Evolutionary conservation across 805 yeast species (phyloP), one percentile per base, ranked within the genome.

Genomic region (Saturnispora mendoncae): DNA sequence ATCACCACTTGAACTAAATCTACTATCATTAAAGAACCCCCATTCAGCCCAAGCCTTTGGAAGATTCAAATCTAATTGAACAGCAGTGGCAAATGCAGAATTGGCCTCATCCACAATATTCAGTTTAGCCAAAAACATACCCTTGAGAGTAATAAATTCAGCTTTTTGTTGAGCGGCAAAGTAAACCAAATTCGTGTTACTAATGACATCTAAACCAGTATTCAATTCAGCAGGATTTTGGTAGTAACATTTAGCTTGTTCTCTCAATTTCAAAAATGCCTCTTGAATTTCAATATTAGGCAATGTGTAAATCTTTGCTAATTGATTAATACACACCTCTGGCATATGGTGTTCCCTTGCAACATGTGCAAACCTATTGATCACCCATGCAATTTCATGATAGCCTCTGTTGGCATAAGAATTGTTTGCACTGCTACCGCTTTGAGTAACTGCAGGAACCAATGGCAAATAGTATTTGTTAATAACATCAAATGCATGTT

Each of bases 31-130:
- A 65, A 86, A 92, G 57, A 80, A 78, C 46, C 98, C 99, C 99
- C 99, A 92, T 58, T 94, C 97, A 3, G 97, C 97, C 99, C 99
- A 92, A 0, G 98, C 97, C 59, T 92, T 90, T 2, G 97, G 95
- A 36, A 92, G 63, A 53, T 88, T 86, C 51, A 90, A 72, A 55
- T 94, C 98, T 43, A 92, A 79, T 60, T 92, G 97, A 15, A 92
- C 97, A 1, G 98, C 96, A 2, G 97, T 85, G 2, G 97, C 95
- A 66, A 92, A 92, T 0, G 96, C 96, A 58, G 92, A 95, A 57
- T 92, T 88, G 12, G 99, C 97, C 53, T 90, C 97, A 45, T 90
- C 97, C 49, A 79, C 78, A 34, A 85, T 90, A 51, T 85, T 80
- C 51, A 92, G 68, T 57, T 87, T 90, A 17, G 95, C 94, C 53